Evolutionary conservation across 1,284 basidiomycete species (phyloP).

Genomic region (Coniferiporia sulphurascens): DNA sequence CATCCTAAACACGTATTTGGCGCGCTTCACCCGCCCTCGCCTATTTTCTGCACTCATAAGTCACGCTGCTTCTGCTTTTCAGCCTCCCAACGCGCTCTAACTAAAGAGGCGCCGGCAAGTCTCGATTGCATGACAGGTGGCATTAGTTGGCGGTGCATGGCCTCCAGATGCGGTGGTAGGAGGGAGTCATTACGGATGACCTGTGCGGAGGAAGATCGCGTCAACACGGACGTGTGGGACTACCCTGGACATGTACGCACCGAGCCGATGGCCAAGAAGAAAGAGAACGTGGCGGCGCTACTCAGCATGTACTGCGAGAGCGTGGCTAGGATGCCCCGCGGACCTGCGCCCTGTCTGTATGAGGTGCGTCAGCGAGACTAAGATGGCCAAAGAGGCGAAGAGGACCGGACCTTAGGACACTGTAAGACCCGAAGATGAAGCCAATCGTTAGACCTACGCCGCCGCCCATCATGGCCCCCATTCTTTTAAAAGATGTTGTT

Average conservation of each 20-base stretch:
- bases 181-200: conserved; percentile 70
- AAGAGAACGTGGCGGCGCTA: conserved; percentile 81
- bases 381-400: neutral
- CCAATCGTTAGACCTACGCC: conserved; percentile 92
- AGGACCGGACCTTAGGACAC: conserved; percentile 66
- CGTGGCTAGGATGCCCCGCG: conserved; percentile 80
- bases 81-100: conserved; percentile 66
- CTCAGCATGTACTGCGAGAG: conserved; percentile 93
- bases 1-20: neutral
- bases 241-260: conserved; percentile 39
- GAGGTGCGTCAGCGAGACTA: conserved; percentile 7
- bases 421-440: conserved; percentile 93
- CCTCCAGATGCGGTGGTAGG: conserved; percentile 54
- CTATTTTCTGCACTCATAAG: neutral
- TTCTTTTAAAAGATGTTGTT: conserved; percentile 43
- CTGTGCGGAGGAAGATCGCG: conserved; percentile 32
- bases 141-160: conserved; percentile 51
- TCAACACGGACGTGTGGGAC: conserved; percentile 13
- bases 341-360: conserved; percentile 78
- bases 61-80: conserved; percentile 40
- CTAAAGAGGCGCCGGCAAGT: conserved; percentile 59
- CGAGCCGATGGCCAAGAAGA: conserved; percentile 82
- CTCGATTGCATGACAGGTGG: conserved; percentile 52
- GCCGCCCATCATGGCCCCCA: conserved; percentile 90
- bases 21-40: neutral